phyloP scores from a whole-genome alignment of 2,329 filamentous ascomycete genomes.

The Fusarium concolor region DNA sequence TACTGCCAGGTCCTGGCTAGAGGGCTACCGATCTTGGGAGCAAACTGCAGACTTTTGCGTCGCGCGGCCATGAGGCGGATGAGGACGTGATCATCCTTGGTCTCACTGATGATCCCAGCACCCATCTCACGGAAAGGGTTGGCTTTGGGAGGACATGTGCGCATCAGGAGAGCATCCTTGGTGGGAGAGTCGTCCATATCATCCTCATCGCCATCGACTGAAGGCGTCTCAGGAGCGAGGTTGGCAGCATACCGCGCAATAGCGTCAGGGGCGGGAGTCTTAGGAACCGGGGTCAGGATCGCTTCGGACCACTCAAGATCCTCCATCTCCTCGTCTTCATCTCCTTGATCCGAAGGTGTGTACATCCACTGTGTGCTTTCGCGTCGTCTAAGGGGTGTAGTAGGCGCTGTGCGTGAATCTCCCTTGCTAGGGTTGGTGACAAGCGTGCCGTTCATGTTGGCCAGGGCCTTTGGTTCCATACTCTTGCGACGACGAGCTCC shows the following conservation, averaged over 20 bases:
- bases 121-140: conserved; percentile 55
- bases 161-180: conserved; percentile 57
- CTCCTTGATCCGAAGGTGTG: conserved; percentile 61
- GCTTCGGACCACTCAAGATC: conserved; percentile 57
- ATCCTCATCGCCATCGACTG: conserved; percentile 48
- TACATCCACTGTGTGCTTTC: conserved; percentile 67
- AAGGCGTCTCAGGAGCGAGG: conserved; percentile 59
- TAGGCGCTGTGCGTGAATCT: conserved; percentile 54
- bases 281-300: conserved; percentile 67
- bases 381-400: conserved; percentile 63
- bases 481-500: conserved; percentile 80
- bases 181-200: conserved; percentile 47
- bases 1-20: conserved; percentile 68
- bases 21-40: conserved; percentile 79
- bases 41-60: conserved; percentile 82
- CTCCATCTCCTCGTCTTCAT: conserved; percentile 54
- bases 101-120: conserved; percentile 58
- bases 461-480: conserved; percentile 80
- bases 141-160: conserved; percentile 67
- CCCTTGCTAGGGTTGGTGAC: conserved; percentile 57
- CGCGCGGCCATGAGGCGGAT: conserved; percentile 76
- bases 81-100: conserved; percentile 68
- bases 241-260: conserved; percentile 65
- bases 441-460: conserved; percentile 75
- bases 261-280: conserved; percentile 68